Evolutionary conservation across 441 rosid species (phyloP).

Genomic region (Jatropha multifida): DNA sequence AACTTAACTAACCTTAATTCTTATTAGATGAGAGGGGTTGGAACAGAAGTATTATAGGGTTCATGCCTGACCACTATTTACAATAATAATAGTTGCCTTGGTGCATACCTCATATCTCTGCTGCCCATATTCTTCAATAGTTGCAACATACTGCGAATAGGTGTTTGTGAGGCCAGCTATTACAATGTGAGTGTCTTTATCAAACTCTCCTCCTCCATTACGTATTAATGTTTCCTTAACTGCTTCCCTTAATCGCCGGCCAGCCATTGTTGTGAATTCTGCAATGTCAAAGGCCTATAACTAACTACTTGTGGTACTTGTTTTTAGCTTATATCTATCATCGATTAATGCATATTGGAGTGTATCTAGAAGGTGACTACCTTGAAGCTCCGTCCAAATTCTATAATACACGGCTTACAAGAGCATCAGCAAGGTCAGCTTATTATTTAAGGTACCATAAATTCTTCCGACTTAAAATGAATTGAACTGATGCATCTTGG

Average conservation of each 20-base stretch:
- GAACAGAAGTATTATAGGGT: neutral
- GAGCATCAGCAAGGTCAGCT: too few relatives aligned
- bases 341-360: neutral
- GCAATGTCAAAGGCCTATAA: conserved; percentile 11
- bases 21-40: too few relatives aligned
- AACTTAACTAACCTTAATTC: too few relatives aligned
- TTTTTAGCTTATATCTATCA: neutral
- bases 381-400: neutral
- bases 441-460: too few relatives aligned
- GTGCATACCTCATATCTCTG: conserved; percentile 49
- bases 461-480: too few relatives aligned
- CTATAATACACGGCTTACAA: neutral
- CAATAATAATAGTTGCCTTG: neutral
- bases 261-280: conserved; percentile 67
- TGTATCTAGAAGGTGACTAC: neutral
- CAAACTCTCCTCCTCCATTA: conserved; percentile 49
- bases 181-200: conserved; percentile 39
- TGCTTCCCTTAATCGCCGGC: conserved; percentile 55
- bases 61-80: neutral
- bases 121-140: conserved; percentile 53
- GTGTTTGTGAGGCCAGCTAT: conserved; percentile 62
- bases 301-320: neutral
- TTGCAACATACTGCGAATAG: conserved; percentile 53
- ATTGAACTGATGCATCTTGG: too few relatives aligned
- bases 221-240: conserved; percentile 48